Evolutionary conservation across 208 protist genomes (phyloP), one percentile per base, ranked within the genome.

Genomic region (Strigomonas culicis): DNA sequence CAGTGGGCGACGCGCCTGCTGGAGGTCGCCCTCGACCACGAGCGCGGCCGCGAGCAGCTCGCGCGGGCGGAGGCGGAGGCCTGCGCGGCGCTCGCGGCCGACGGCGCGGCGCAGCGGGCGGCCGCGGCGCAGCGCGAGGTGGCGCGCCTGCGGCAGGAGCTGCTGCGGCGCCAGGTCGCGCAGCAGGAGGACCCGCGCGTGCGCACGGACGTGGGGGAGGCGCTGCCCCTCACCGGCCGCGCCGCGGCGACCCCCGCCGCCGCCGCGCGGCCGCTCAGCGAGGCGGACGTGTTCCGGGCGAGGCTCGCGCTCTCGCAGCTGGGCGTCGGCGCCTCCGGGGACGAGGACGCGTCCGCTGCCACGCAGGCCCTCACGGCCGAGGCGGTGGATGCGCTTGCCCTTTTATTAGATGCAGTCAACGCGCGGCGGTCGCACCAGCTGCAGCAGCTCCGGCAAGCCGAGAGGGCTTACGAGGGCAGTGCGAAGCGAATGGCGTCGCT

Each of bases 381-480:
- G 52, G 21, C 15, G 52, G 30, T 58, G 6, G 52, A 58, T 17
- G 17, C 52, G 6, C 24, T 30, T 6, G 7, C 30, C 13, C 30
- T 21, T 30, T 6, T 58, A n/a, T 7, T 58, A 10, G 52, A 58
- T 8, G 4, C 22, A 4, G 25, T 30, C 27, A 58, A 31, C 30
- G 52, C 21, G 30, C 7, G 17, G 17, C 22, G 30, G 30, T 34
- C 21, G 6, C 13, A 8, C 6, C 17, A 17, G 21, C 22, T 21
- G 30, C 52, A 19, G 25, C 15, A 31, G 15, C 52, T 39, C 6
- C 21, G 30, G 31, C 17, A 34, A 8, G 30, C 24, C 4, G 21
- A 28, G 66, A 74, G 70, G 63, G 63, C 59, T 31, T 47, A 68
- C 47, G 67, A 70, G 28, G 67, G 30, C 30, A 4, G 21, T 6